phyloP scores from a whole-genome alignment of 2,329 filamentous ascomycete species.

The Fusarium sp. region DNA sequence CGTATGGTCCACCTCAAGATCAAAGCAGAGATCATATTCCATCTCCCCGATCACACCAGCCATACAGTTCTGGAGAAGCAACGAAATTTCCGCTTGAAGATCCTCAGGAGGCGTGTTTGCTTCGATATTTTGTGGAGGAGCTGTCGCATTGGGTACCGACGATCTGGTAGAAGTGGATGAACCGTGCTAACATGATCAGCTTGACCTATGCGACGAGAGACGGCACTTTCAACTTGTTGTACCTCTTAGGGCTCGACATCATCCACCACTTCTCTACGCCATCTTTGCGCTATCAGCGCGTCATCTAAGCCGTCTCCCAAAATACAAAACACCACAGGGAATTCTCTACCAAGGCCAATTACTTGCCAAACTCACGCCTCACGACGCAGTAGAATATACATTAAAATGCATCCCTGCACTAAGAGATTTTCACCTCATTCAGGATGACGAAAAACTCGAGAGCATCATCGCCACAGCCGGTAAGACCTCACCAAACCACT shows the following conservation, averaged over 20 bases:
- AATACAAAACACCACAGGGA: constrained; percentile 53
- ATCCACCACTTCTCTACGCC: constrained; percentile 55
- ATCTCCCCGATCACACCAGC: constrained; percentile 25
- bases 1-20: constrained; percentile 17
- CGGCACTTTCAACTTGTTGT: constrained; percentile 57
- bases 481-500: background rate
- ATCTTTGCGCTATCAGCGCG: constrained; percentile 57
- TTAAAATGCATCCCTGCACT: constrained; percentile 56
- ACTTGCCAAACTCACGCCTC: constrained; percentile 51
- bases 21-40: background rate
- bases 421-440: constrained; percentile 53
- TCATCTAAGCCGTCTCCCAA: constrained; percentile 54
- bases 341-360: constrained; percentile 56
- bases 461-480: constrained; percentile 55
- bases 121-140: constrained; percentile 56
- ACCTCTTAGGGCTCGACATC: constrained; percentile 51
- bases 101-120: constrained; percentile 54
- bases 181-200: constrained; percentile 44
- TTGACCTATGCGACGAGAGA: constrained; percentile 56
- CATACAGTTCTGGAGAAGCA: constrained; percentile 13
- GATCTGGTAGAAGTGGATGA: accelerated
- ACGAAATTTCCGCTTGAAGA: constrained; percentile 50
- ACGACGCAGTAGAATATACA: constrained; percentile 57
- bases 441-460: constrained; percentile 55
- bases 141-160: constrained; percentile 54